A percentile compares a stretch with the other conserved stretches of the same genome.
These are phyloP conservation scores for Lentinus brumalis DNA, from an alignment of 768 basidiomycete genomes.

Conservation along the genomic window DNA sequence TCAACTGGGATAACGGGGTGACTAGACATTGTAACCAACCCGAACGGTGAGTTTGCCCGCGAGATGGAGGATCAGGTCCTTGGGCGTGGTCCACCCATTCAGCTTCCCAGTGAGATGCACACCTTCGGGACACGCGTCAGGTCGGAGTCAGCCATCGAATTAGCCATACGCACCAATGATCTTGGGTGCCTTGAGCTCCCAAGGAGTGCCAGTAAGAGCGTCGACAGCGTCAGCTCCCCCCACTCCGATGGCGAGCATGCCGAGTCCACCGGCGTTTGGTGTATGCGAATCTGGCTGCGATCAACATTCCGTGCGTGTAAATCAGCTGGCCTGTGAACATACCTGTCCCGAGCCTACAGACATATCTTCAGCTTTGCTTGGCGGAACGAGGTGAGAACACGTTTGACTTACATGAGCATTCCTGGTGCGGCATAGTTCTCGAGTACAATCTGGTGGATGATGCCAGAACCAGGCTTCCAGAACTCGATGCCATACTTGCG, in stretches of 20 bases:
- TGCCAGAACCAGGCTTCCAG: constrained; percentile 93
- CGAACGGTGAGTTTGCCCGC: constrained; percentile 93
- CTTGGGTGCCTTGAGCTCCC: constrained; percentile 93
- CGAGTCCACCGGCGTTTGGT: constrained; percentile 96
- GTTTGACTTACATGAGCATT: constrained; percentile 72
- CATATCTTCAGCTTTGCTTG: constrained; percentile 10
- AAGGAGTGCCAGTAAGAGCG: constrained; percentile 96
- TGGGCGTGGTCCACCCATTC: constrained; percentile 90
- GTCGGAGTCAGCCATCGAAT: not conserved
- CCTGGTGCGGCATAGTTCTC: constrained; percentile 98
- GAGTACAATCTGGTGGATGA: constrained; percentile 97
- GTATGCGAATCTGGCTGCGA: constrained; percentile 81
- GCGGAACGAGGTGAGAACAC: constrained; percentile 3
- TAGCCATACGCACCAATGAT: constrained; percentile 60
- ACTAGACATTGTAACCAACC: constrained; percentile 45
- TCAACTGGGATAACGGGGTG: not conserved
- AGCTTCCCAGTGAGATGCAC: constrained; percentile 87
- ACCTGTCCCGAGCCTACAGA: constrained; percentile 79
- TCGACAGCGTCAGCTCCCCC: constrained; percentile 99
- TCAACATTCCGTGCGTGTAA: not conserved
- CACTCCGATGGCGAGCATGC: constrained; percentile 97
- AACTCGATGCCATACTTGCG: constrained; percentile 95
- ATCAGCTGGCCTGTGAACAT: constrained; percentile 10
- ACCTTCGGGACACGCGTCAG: constrained; percentile 44
- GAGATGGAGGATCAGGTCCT: constrained; percentile 93